Base-by-base conservation (phyloP, 495 filamentous ascomycete species). In the Lasiosphaeriaceae sp. region DNA sequence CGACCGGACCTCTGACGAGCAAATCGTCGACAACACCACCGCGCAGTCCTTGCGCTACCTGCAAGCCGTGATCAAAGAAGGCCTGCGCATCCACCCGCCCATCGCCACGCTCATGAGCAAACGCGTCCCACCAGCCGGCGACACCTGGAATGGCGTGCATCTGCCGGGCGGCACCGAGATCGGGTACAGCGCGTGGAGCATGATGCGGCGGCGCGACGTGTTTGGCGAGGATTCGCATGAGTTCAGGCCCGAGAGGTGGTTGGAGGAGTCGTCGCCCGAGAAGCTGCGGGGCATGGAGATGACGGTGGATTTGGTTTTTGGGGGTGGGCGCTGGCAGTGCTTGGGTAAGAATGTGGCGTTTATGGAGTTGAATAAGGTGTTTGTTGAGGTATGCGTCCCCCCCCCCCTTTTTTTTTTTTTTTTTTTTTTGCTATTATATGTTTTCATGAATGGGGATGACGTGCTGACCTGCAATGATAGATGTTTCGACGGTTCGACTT, bases 171-270 rank as follows among this genome's bases (percentile, higher is more conserved):
- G 77, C 21, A 76, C 74, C 2, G 60, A 75, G 26, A 69, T 85
- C 20, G 78, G 76, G 1, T 71, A 75, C 51, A 50, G 44, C 3
- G 31, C 59, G 20, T 66, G 61, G 58, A 57, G 55, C 37, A 61
- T 71, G 7, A 56, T 70, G 3, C 9, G 64, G 69, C 51, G 57
- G 57, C 26, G 53, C 47, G 59, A 60, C 2, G 55, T 81, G 3
- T 83, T 65, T 54, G 80, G 80, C 0, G 61, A 65, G 34, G 75
- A 81, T 60, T 67, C 68, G 2, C 61, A 74, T 29, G 54, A 65
- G 4, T 85, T 77, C 53, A 66, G 73, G 11, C 81, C 81, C 0
- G 80, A 81, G 57, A 63, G 80, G 49, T 85, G 81, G 80, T 66
- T 83, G 9, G 71, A 76, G 9, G 71, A 76, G 23, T 61, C 62